These are phyloP conservation scores for Hymenoscyphus infarciens DNA, from an alignment of 2,329 filamentous ascomycete genomes.

Conservation along the genomic window DNA sequence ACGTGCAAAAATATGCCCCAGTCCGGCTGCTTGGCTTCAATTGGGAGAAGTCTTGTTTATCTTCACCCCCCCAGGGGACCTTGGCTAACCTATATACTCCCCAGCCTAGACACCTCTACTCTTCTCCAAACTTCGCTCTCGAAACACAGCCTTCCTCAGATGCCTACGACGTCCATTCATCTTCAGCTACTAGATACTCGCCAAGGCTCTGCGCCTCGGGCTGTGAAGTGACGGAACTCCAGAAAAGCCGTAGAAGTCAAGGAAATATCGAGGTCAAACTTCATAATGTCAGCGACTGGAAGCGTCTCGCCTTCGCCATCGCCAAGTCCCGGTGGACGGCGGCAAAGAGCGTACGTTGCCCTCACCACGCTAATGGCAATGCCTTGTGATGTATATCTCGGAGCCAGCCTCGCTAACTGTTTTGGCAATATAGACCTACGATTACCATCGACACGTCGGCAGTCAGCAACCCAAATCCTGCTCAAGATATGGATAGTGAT, in stretches of 20 bases:
- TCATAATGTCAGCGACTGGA: conserved; percentile 27
- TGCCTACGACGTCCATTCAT: conserved; percentile 23
- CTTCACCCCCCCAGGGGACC: conserved; percentile 7
- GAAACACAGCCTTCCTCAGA: conserved; percentile 26
- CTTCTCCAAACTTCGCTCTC: neutral
- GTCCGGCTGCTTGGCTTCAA: conserved; percentile 17
- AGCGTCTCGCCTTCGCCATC: conserved; percentile 22
- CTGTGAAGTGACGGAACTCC: conserved; percentile 27
- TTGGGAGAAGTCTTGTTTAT: conserved; percentile 1
- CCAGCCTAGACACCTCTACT: conserved; percentile 13
- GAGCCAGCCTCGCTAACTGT: conserved; percentile 14
- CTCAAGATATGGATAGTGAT: conserved; percentile 35
- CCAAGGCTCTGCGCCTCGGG: conserved; percentile 31
- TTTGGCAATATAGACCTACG: conserved; percentile 39
- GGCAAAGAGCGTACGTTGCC: conserved; percentile 36
- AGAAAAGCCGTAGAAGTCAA: conserved; percentile 15
- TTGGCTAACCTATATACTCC: conserved; percentile 29
- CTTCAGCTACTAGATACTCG: conserved; percentile 19
- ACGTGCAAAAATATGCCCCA: conserved; percentile 13
- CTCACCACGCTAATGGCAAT: neutral
- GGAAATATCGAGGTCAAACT: conserved; percentile 10
- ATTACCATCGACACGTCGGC: conserved; percentile 56
- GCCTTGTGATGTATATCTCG: conserved; percentile 4
- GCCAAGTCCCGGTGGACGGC: conserved; percentile 28
- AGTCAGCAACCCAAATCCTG: conserved; percentile 38